These are phyloP conservation scores for Lentinula aciculospora DNA, from an alignment of 768 basidiomycete genomes.

Conservation along the genomic window DNA sequence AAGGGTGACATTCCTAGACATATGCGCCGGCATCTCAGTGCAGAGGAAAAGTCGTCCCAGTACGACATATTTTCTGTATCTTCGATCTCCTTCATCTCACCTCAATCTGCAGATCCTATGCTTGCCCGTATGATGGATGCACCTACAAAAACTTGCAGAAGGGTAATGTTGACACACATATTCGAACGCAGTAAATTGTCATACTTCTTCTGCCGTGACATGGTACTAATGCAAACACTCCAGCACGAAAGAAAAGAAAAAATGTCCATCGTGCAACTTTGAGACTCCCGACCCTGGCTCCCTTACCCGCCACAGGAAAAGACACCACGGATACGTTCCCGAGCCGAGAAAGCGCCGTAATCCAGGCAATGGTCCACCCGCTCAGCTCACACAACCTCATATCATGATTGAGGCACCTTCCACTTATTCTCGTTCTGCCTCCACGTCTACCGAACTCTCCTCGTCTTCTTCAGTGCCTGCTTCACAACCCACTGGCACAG, in stretches of 20 bases:
- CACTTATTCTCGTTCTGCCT: neutral
- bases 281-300: neutral
- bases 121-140: neutral
- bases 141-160: neutral
- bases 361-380: neutral
- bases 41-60: neutral
- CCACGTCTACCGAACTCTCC: neutral
- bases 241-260: neutral
- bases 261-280: neutral
- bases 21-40: neutral
- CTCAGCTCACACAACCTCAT: neutral
- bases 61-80: neutral
- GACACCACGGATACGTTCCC: constrained; percentile 1
- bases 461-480: no score
- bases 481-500: neutral
- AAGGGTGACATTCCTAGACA: neutral
- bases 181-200: neutral
- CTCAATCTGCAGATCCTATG: neutral
- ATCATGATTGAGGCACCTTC: neutral
- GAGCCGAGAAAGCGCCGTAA: neutral
- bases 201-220: neutral
- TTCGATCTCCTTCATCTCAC: neutral
- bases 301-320: neutral
- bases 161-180: neutral
- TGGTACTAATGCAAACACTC: neutral